Evolutionary conservation across 2,329 filamentous ascomycete species (phyloP), one percentile per base, ranked within the genome.

Genomic region (Ampelomyces quisqualis): DNA sequence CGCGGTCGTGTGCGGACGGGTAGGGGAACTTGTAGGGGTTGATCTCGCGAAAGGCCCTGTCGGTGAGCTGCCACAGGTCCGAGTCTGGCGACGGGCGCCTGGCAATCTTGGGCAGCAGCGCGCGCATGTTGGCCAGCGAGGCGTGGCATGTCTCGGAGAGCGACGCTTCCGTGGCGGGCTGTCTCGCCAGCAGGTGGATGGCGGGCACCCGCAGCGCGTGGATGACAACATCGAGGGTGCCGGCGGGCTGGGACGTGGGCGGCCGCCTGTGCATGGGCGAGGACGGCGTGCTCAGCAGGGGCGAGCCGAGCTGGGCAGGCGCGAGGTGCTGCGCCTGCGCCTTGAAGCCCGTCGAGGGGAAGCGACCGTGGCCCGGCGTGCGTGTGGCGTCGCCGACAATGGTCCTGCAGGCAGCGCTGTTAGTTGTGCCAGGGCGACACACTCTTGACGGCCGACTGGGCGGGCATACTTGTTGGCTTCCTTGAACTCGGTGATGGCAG

Each of bases 21-120:
- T 83, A 85, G 9, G 72, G 73, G 56, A 84, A 84, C 6, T 73
- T 76, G 73, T 75, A 84, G 7, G 81, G 73, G 55, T 83, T 79
- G 47, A 85, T 67, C 37, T 84, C 80, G 53, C 78, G 79, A 60
- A 77, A 84, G 11, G 70, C 67, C 55, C 78, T 79, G 62, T 83
- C 80, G 22, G 69, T 74, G 47, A 85, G 68, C 52, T 66, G 62
- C 64, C 64, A 67, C 43, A 60, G 63, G 14, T 63, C 60, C 41
- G 73, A 65, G 13, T 73, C 73, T 26, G 75, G 66, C 29, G 73
- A 65, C 34, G 73, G 73, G 50, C 75, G 71, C 40, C 72, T 70
- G 10, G 74, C 78, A 52, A 80, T 73, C 62, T 80, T 82, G 44
- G 60, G 56, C 13, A 68, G 45, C n/a, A 67, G 46, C 24, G 67